These are phyloP conservation scores for Halophytophthora polymorphica DNA, from an alignment of 352 stramenopile genomes.

Conservation along the genomic window DNA sequence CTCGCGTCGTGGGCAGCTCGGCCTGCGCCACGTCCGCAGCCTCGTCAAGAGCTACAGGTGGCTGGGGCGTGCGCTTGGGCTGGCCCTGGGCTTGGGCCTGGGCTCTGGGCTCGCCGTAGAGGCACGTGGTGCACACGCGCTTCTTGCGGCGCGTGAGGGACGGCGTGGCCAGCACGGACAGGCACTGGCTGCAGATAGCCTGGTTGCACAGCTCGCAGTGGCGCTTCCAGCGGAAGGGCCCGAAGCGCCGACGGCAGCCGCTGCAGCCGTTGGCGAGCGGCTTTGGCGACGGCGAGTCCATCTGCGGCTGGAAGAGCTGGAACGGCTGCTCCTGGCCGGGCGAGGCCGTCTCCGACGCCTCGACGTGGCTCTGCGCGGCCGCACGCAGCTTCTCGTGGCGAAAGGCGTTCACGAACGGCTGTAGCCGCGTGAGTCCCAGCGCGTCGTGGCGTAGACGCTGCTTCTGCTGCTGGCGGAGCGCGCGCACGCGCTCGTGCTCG, in stretches of 20 bases:
- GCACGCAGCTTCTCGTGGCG: conserved; percentile 30
- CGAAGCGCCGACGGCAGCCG: conserved; percentile 60
- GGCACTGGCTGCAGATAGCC: conserved; percentile 59
- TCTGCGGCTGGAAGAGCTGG: conserved; percentile 6
- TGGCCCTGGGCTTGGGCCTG: conserved; percentile 16
- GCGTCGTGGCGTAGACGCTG: conserved; percentile 52
- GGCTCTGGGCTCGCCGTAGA: conserved; percentile 42
- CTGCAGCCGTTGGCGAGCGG: conserved; percentile 23
- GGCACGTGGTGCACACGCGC: conserved; percentile 60
- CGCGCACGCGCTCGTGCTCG: conserved; percentile 17
- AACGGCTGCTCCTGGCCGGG: conserved; percentile 4
- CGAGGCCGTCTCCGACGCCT: conserved; percentile 4
- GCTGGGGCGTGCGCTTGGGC: conserved; percentile 1
- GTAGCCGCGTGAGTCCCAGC: conserved; percentile 50
- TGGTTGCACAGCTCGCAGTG: conserved; percentile 58
- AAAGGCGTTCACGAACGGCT: conserved; percentile 48
- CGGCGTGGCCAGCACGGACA: conserved; percentile 60
- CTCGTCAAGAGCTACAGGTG: background rate
- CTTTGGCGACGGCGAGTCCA: conserved; percentile 1
- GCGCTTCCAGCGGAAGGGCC: conserved; percentile 76
- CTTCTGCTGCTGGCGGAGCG: conserved; percentile 30
- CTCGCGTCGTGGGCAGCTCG: background rate
- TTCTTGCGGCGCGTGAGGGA: conserved; percentile 53
- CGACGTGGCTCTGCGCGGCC: background rate
- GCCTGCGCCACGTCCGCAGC: background rate